Base-by-base conservation (phyloP, 257 asterid genomes). In the Pogostemon cablin region DNA sequence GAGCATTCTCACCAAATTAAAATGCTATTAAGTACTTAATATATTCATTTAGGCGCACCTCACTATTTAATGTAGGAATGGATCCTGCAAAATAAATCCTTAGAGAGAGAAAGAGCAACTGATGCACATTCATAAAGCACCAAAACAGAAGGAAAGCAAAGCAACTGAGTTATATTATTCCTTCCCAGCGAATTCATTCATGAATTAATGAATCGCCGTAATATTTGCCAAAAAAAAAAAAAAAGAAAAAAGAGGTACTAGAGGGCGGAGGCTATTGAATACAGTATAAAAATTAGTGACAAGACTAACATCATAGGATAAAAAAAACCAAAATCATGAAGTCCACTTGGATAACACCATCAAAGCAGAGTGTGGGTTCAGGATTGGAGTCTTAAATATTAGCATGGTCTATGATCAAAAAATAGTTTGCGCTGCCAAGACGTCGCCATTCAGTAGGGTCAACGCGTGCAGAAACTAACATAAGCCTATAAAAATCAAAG, bases 391-490 rank as follows among this genome's bases (percentile, higher is more conserved):
- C 74, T 9, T 9, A 62, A 38, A 38, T 74, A 39, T 64, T 58
- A 12, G 5, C 79, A 37, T 37, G 60, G 41, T 58, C 35, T 25
- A 40, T 17, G 60, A 38, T 35, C 4, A 17, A 62, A 75, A 20
- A 35, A 41, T 11, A 67, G 32, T 63, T 6, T 40, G 68, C 58
- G 46, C 40, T 3, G 47, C 70, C 58, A 70, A 40, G 49, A 62
- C 62, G 17, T 67, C 63, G 39, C 69, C 63, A 55, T 32, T 42
- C 59, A 10, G 58, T 58, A 58, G 49, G 58, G 52, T 66, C 47
- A 52, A 12, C 57, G 7, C 55, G 43, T 17, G 65, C 7, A 55
- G 20, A 65, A 75, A 61, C 75, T 8, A 67, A 57, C 64, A 62
- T 47, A 57, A 46, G 20, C 49, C 48, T 43, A 63, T 62, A 63